A percentile compares a stretch with the other conserved stretches of the same genome.
Evolutionary conservation across 208 protist genomes (phyloP).

Genomic region (Acanthamoeba royreba): DNA sequence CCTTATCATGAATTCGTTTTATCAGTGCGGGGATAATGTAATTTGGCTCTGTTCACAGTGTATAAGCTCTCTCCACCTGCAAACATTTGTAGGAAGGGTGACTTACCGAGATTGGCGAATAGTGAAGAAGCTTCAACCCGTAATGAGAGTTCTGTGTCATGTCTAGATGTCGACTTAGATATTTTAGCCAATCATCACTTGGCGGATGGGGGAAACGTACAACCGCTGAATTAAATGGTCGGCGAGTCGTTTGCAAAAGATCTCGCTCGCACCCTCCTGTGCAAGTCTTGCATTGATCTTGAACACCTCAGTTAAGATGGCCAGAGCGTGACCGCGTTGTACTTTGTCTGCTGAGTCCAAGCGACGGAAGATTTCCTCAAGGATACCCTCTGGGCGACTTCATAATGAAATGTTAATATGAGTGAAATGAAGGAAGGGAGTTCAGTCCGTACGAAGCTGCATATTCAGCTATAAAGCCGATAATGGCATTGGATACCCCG

Average conservation of each 20-base stretch:
- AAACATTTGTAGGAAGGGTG: not conserved
- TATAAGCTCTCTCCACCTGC: not conserved
- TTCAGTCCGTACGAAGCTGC: not conserved
- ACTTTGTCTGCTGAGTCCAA: not conserved
- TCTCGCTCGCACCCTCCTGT: not conserved
- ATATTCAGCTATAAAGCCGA: conserved; percentile 33
- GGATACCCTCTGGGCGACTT: not conserved
- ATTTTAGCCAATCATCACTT: not conserved
- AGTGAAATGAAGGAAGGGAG: not conserved
- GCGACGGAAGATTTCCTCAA: not conserved
- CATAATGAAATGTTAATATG: not conserved
- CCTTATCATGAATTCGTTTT: not conserved
- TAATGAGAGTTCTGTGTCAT: not conserved
- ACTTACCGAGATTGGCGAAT: conserved; percentile 3
- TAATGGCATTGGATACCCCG: not conserved
- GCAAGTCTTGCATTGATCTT: not conserved
- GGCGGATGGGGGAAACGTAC: not conserved
- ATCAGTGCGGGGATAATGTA: not conserved
- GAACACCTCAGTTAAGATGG: not conserved
- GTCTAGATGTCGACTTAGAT: not conserved
- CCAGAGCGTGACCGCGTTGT: not conserved
- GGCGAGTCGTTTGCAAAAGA: not conserved
- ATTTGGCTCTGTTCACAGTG: not conserved
- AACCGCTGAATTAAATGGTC: not conserved
- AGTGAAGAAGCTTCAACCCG: not conserved